A percentile compares a stretch with the other conserved stretches of the same genome.
Evolutionary conservation across 495 filamentous ascomycete genomes (phyloP).

Genomic region (Aspergillus hancockii): DNA sequence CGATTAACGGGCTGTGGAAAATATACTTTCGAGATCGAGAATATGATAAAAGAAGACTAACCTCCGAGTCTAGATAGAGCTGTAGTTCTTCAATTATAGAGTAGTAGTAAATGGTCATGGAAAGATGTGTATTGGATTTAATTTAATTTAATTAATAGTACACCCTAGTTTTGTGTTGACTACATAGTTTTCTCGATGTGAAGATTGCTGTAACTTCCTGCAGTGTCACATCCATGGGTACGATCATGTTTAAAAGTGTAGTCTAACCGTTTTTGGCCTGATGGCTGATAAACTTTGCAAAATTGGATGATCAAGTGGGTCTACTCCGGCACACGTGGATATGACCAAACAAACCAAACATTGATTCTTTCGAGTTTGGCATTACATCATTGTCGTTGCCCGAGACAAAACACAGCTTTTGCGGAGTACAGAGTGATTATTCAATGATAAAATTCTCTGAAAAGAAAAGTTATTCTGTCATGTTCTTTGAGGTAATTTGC

Average conservation of each 20-base stretch:
- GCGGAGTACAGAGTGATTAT: too few species aligned
- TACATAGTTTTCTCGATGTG: not conserved
- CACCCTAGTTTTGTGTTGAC: not conserved
- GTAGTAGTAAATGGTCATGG: too few species aligned
- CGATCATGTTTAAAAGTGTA: slow-evolving; percentile 25
- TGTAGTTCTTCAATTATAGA: too few species aligned
- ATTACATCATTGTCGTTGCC: slow-evolving; percentile 23
- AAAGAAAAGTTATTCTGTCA: too few species aligned
- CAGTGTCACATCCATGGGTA: slow-evolving; percentile 20
- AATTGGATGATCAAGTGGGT: slow-evolving; percentile 32
- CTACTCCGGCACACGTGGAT: slow-evolving; percentile 36
- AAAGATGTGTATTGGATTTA: too few species aligned
- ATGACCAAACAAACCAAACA: slow-evolving; percentile 34
- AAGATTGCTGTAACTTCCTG: slow-evolving; percentile 11
- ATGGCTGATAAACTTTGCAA: slow-evolving; percentile 34
- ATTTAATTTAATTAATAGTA: not conserved
- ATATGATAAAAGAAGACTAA: too few species aligned
- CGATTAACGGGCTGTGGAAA: too few species aligned
- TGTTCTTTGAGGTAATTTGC: too few species aligned
- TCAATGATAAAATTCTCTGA: not conserved
- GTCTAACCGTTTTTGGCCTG: slow-evolving; percentile 30
- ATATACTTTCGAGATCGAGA: too few species aligned
- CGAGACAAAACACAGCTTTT: too few species aligned
- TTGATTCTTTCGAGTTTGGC: slow-evolving; percentile 1
- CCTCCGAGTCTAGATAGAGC: too few species aligned